Base-by-base conservation (phyloP, 441 rosid species). In the Populus hybrid region DNA sequence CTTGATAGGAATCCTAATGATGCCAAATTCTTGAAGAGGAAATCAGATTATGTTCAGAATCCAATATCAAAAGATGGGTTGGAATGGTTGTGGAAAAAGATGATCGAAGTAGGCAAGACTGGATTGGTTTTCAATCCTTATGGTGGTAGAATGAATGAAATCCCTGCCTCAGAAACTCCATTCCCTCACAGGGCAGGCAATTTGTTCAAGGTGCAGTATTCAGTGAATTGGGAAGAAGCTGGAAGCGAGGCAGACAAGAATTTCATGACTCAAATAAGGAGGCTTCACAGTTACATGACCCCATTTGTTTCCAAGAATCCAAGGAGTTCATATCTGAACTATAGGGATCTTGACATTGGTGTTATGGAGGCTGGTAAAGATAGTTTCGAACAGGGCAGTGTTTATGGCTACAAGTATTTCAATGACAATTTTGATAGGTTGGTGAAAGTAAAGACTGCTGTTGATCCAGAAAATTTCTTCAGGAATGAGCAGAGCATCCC, bases 281-380 rank as follows among this genome's bases (percentile, higher is more conserved):
- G 80, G 35, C 66, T 90, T 8, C 79, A 90, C 70, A 67, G 20
- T 68, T 89, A 66, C 80, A 86, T 84, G 95, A 68, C 83, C 4
- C 88, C 95, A 8, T 90, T 81, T 66, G 97, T 89, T 10, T 92
- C 97, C 6, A 80, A 72, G 72, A 82, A 83, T 36, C 98, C 98
- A 0, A 85, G 98, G 76, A 72, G 63, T 24, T 82, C 97, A 11
- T 93, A 85, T 67, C 82, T 90, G 69, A 90, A 90, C 67, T 90
- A 91, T 69, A 87, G 87, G 74, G 96, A n/a, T n/a, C n/a, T n/a
- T n/a, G n/a, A n/a, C n/a, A n/a, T n/a, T n/a, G n/a, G n/a, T n/a
- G n/a, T n/a, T n/a, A n/a, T n/a, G n/a, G n/a, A n/a, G n/a, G n/a
- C n/a, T n/a, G n/a, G n/a, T n/a, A n/a, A n/a, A n/a, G n/a, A n/a